Base-by-base conservation (phyloP, 306 rosid species). In the Urtica urens region DNA sequence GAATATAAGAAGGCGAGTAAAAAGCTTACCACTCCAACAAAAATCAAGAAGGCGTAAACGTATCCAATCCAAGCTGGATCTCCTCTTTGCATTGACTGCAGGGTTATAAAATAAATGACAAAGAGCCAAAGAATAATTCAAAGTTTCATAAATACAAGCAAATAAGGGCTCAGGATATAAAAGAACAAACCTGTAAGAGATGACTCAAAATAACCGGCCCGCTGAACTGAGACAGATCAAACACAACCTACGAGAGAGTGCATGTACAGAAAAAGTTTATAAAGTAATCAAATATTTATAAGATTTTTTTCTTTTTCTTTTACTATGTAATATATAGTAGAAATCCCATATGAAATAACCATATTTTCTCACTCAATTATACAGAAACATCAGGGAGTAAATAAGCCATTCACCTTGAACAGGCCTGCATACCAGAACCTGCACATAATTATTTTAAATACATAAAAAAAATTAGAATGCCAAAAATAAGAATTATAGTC, bases 391-490 rank as follows among this genome's bases (percentile, higher is more conserved):
- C 31, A 49, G 45, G n/a, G 23, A 24, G 22, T 45, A 63, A 3
- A 14, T 2, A 43, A 47, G 53, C 49, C 24, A 44, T 23, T 51
- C 72, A 87, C 96, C 96, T 78, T 87, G 60, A 49, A 73, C 24
- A 76, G 4, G 52, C 87, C 96, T 66, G 82, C 96, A 72, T 58
- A 53, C 96, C 96, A 87, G 73, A 87, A 87, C 85, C 94, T 87
- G 58, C 66, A 60, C 2, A 29, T 46, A 40, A 62, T n/a, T 5
- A 51, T 58, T 51, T 47, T 28, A 49, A 49, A 56, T 33, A 60
- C 64, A 62, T 24, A 65, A 65, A 58, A 13, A 10, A 62, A 50
- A 57, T 65, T 59, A 48, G 61, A n/a, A n/a, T n/a, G 35, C 27
- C 35, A 28, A 35, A 37, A 24, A 20, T 7, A 2, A 23, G 27